Percentiles rank a stretch among this genome's conserved stretches.
phyloP scores from a whole-genome alignment of 1,284 basidiomycete species.

The Dichomitus squalens region DNA sequence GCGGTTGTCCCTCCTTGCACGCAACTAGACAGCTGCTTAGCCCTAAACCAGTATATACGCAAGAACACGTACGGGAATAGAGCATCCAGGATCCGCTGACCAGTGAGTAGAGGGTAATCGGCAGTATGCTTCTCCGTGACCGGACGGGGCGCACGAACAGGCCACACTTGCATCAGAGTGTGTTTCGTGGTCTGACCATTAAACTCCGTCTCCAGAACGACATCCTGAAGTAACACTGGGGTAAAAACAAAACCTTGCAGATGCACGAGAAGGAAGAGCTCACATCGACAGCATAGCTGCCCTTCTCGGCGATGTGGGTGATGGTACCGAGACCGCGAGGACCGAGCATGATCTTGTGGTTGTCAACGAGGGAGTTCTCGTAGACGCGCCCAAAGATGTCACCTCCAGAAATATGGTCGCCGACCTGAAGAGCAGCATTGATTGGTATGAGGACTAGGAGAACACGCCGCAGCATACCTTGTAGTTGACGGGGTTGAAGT shows the following conservation, averaged over 20 bases:
- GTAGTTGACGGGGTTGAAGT: constrained; percentile 88
- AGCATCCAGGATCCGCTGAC: constrained; percentile 96
- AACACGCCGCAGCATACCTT: constrained; percentile 49
- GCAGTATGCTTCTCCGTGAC: constrained; percentile 94
- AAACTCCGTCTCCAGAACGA: constrained; percentile 97
- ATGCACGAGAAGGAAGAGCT: constrained; percentile 26
- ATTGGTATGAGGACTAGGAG: not conserved
- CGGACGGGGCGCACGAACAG: constrained; percentile 96
- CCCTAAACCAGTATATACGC: not conserved
- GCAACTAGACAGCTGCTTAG: constrained; percentile 53
- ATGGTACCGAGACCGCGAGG: constrained; percentile 96
- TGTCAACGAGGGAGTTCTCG: constrained; percentile 95
- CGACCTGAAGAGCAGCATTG: constrained; percentile 58
- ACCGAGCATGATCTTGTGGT: constrained; percentile 97
- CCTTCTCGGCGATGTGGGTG: constrained; percentile 93
- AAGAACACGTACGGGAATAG: constrained; percentile 80
- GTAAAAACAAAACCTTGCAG: not conserved
- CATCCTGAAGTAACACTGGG: constrained; percentile 59
- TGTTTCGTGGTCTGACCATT: constrained; percentile 94
- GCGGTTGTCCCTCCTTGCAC: constrained; percentile 99
- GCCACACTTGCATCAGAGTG: constrained; percentile 98
- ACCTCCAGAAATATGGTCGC: constrained; percentile 96
- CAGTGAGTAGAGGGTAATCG: constrained; percentile 91
- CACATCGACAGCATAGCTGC: constrained; percentile 91
- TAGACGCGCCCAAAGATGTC: constrained; percentile 96